Evolutionary conservation across 1,139 yeast genomes (phyloP).

Genomic region (Candida sojae): DNA sequence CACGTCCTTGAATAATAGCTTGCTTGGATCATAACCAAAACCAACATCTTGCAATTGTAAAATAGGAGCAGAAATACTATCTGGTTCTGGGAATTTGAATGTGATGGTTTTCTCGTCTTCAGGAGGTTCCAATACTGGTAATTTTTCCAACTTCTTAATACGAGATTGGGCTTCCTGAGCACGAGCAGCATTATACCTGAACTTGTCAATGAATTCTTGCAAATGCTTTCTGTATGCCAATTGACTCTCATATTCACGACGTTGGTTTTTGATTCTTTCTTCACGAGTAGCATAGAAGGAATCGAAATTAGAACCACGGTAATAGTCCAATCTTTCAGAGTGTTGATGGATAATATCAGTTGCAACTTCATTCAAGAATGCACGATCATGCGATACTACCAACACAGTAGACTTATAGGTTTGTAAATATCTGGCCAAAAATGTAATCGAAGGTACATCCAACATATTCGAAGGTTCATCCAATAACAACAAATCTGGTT

Average conservation of each 20-base stretch:
- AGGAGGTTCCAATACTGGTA: conserved; percentile 91
- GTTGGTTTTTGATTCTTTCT: conserved; percentile 90
- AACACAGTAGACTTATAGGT: conserved; percentile 88
- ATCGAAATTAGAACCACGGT: conserved; percentile 93
- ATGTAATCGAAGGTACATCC: conserved; percentile 98
- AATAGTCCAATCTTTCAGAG: conserved; percentile 93
- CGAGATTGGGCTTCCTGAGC: conserved; percentile 97
- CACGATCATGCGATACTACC: conserved; percentile 97
- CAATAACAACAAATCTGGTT: conserved; percentile 86
- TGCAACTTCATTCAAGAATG: conserved; percentile 95
- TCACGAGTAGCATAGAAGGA: conserved; percentile 91
- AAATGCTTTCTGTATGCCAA: conserved; percentile 94
- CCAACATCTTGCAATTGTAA: conserved; percentile 84
- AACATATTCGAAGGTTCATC: conserved; percentile 99
- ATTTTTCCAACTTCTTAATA: conserved; percentile 91
- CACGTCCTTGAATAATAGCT: conserved; percentile 67
- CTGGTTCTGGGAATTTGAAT: conserved; percentile 95
- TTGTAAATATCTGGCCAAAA: conserved; percentile 84
- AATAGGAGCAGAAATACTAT: conserved; percentile 89
- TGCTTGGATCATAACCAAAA: conserved; percentile 75
- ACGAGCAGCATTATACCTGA: conserved; percentile 95
- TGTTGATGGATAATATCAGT: conserved; percentile 98
- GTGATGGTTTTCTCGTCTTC: conserved; percentile 86
- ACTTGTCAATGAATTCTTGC: conserved; percentile 93
- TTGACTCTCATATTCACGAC: conserved; percentile 94